A percentile compares a stretch with the other conserved stretches of the same genome.
phyloP scores from a whole-genome alignment of 106 monocot species.

The Allium sativum region DNA sequence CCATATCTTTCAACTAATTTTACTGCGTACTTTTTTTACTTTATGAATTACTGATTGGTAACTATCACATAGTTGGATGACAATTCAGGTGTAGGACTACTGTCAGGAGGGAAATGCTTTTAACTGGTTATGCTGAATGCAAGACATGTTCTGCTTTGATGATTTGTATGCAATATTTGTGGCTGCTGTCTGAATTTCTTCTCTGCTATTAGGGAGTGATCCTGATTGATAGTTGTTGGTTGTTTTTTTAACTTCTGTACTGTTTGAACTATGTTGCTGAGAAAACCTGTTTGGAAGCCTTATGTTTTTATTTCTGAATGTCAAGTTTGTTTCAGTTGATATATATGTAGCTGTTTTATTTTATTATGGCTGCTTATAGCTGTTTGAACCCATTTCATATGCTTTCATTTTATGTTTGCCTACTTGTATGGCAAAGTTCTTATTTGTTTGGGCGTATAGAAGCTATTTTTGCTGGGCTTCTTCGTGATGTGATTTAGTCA shows the following conservation, averaged over 20 bases:
- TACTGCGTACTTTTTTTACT: background rate
- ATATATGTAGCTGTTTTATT: too few relatives aligned
- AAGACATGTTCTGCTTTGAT: conserved; percentile 39
- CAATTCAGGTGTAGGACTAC: conserved; percentile 52
- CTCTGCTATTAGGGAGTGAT: conserved; percentile 11
- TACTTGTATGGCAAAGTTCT: too few relatives aligned
- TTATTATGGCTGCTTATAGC: too few relatives aligned
- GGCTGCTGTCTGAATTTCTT: conserved; percentile 18
- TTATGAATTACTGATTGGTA: background rate
- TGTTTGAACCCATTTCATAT: too few relatives aligned
- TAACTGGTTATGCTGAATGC: conserved; percentile 56
- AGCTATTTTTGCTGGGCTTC: too few relatives aligned
- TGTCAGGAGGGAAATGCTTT: conserved; percentile 50
- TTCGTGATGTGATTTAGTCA: too few relatives aligned
- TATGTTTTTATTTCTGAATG: background rate
- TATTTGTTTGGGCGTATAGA: too few relatives aligned
- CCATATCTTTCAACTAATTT: background rate
- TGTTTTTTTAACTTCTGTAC: conserved; percentile 1
- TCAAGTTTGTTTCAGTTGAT: too few relatives aligned
- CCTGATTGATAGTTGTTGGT: conserved; percentile 13
- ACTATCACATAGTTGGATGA: conserved; percentile 13
- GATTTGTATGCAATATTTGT: conserved; percentile 40
- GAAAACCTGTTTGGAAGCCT: background rate
- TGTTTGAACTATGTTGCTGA: background rate
- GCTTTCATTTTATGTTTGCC: too few relatives aligned